Base-by-base conservation (phyloP, 345 rosid species). In the Euphorbia peplus region DNA sequence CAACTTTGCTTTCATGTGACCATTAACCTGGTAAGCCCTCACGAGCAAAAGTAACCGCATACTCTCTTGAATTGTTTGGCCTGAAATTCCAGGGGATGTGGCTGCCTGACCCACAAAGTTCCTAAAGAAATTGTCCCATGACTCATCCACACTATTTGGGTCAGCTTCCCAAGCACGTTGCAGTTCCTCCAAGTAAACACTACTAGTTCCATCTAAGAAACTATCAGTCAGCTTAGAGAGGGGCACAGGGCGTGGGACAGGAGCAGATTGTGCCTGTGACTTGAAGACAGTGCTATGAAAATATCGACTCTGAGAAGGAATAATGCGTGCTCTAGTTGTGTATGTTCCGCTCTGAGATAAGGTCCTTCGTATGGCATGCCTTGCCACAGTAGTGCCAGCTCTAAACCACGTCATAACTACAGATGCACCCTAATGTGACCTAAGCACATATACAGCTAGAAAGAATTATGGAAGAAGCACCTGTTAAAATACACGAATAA, bases 11-110 rank as follows among this genome's bases (percentile, higher is more conserved):
- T 90, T 88, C 92, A 85, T 86, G 74, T 90, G 97, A 44, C 95
- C 97, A 70, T 84, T 86, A 68, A 90, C 97, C 79, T 86, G 97
- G 62, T 90, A 90, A 76, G 93, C 93, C 72, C 95, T 85, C 50
- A 90, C 89, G 3, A 90, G 78, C 66, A 88, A 74, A 74, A 90
- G 29, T 76, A 90, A 67, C 18, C 96, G 91, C 96, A 90, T 90
- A 66, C 96, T 90, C 73, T 90, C 96, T 75, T 90, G 91, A 64
- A 90, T 90, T 4, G 96, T 88, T 71, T 90, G 96, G 25, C 96
- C 95, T 0, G 97, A 90, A 73, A 90, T 83, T 39, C 97, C 95
- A 39, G 87, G 87, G 8, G 88, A 75, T 1, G 91, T 80, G 8
- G 88, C 80, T 22, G 91, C 84, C 80, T 87, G 90, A 54, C 97